A percentile compares a stretch with the other conserved stretches of the same genome.
Evolutionary conservation across 805 yeast species (phyloP).

Genomic region (Candida ulmi): DNA sequence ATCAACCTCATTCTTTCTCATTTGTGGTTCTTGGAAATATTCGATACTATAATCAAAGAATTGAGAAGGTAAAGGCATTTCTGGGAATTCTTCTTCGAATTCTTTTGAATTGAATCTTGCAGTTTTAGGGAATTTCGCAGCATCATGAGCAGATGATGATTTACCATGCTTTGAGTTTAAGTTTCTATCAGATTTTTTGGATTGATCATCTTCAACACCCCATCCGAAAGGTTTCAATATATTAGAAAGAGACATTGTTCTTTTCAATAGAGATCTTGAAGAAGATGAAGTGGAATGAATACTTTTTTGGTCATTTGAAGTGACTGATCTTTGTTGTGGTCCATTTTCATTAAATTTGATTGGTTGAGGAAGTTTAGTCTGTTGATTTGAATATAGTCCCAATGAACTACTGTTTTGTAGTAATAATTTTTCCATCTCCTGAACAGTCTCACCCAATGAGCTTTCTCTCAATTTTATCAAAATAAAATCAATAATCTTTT

Average conservation of each 20-base stretch:
- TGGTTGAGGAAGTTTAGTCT: slow-evolving; percentile 32
- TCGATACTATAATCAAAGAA: slow-evolving; percentile 76
- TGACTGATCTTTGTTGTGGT: slow-evolving; percentile 15
- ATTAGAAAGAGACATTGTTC: slow-evolving; percentile 24
- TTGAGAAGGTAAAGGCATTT: slow-evolving; percentile 51
- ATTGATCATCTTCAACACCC: slow-evolving; percentile 18
- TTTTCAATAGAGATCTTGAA: slow-evolving; percentile 14
- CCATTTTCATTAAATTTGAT: slow-evolving; percentile 28
- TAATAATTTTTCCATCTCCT: slow-evolving; percentile 59
- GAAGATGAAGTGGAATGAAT: slow-evolving; percentile 1
- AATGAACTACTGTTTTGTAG: slow-evolving; percentile 38
- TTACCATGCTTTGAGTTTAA: slow-evolving; percentile 1
- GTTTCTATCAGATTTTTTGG: slow-evolving; percentile 7
- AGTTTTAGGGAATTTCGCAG: slow-evolving; percentile 49
- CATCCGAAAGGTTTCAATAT: slow-evolving; percentile 24
- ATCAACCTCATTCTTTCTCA: slow-evolving; percentile 76
- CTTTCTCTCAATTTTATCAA: slow-evolving; percentile 48
- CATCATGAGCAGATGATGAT: slow-evolving; percentile 28
- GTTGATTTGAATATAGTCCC: slow-evolving; percentile 17
- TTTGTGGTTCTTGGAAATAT: slow-evolving; percentile 94
- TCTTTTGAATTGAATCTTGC: slow-evolving; percentile 40
- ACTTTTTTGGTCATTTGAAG: slow-evolving; percentile 6
- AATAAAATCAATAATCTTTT: slow-evolving; percentile 68
- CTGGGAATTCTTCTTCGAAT: slow-evolving; percentile 18
- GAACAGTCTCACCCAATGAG: slow-evolving; percentile 59